Base-by-base conservation (phyloP, 2,329 filamentous ascomycete species). In the Raffaelea arxii region DNA sequence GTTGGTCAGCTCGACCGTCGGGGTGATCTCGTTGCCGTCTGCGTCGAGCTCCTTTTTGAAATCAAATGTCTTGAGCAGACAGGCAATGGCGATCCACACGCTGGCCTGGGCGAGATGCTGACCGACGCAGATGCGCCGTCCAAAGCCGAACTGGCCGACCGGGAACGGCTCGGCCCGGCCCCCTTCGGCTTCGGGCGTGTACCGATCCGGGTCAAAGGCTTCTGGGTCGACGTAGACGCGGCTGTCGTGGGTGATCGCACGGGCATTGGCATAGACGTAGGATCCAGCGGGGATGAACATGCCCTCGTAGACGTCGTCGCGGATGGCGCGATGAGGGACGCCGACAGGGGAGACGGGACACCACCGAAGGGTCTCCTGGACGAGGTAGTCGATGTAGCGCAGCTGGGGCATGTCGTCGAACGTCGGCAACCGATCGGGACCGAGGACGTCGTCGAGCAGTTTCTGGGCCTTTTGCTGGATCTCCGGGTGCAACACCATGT, bases 121-220 rank as follows among this genome's bases (percentile, higher is more conserved):
- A 4, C 66, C 66, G 42, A 67, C 68, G 35, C 68, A 71, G 1
- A 72, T 68, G 3, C 75, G 62, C 2, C 74, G 64, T 0, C 75
- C 75, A 53, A 74, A 77, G 2, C 75, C 76, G 52, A 79, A 78
- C 19, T 67, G 62, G 49, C 66, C 53, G 5, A 54, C 37, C 0
- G 61, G 65, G 30, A 68, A 50, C 0, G 66, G 67, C 45, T 66
- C 66, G 41, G 56, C 59, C 53, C 64, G 68, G 2, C 65, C 68
- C 4, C 66, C 65, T 38, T 62, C 68, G 6, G 48, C 38, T 0
- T 62, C 60, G 2, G 63, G 55, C 4, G 67, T 48, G 62, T 65
- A 70, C 1, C 67, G 60, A 1, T 56, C 61, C 1, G 67, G 66
- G 50, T 66, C 64, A 50, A 69, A 70, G 1, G 47, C 46, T 21